Evolutionary conservation across 1,139 yeast species (phyloP), one percentile per base, ranked within the genome.

Genomic region (Sugiyamaella japonica): DNA sequence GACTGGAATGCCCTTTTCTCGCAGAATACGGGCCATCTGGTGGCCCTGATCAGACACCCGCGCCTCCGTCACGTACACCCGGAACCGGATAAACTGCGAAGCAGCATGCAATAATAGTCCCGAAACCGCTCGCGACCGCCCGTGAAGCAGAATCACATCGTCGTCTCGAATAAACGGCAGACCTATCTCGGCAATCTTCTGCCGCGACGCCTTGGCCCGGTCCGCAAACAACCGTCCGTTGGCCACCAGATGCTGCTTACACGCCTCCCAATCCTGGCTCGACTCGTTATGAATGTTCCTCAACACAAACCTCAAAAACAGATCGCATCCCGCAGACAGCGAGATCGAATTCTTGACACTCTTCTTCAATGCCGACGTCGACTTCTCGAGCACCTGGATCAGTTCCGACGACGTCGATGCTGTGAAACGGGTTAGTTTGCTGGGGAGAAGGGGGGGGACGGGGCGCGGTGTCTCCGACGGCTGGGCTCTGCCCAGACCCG

Each of bases 281-380:
- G 45, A 41, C 68, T 89, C 89, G 50, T 89, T 76, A 70, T 90
- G 90, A 43, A 95, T 86, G 72, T 91, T 90, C 70, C 96, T 79
- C 61, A 90, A 77, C 10, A 95, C 97, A 66, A 93, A 95, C 63
- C 99, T 77, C 82, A 89, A 88, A 71, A 95, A 95, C 66, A 95
- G 79, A 71, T 95, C 99, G 76, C 99, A 93, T 16, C 99, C 99
- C 0, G 99, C 99, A 32, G 95, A 84, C 57, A 95, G 77, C 10
- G 97, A 90, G 52, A 93, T 89, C 31, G 97, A 90, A 72, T 95
- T 93, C 42, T 91, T 83, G 60, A 95, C 91, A 10, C 91, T 83
- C 38, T 79, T 73, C 66, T 91, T 91, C 62, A 95, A 76, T 48
- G 81, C 83, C 48, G 79, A 81, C 10, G 89, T 86, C 43, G 96